Evolutionary conservation across 768 basidiomycete genomes (phyloP), one percentile per base, ranked within the genome.

Genomic region (Mycena polygramma): DNA sequence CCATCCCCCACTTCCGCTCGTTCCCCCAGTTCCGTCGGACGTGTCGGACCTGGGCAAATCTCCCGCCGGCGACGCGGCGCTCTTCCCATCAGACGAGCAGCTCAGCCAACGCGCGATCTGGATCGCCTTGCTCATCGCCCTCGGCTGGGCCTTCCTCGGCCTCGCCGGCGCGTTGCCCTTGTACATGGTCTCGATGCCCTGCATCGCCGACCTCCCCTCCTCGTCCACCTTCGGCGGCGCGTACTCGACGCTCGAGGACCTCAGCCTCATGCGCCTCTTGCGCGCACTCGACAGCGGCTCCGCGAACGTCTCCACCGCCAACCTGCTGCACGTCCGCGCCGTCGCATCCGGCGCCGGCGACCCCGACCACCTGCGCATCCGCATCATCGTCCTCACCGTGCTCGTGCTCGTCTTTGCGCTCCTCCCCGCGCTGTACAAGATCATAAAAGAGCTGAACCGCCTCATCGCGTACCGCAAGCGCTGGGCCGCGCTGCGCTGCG

Each of bases 1-100:
- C 22, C 88, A 88, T 73, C 94, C 93, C 7, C 88, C 85, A 66
- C 88, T 92, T 37, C 91, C 92, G 10, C 78, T 94, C 4, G 82
- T 92, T 26, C 92, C 93, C 1, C 70, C 81, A 11, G 74, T 92
- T 11, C 88, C 91, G 19, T 79, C 82, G 5, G 88, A 91, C 71
- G 84, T 89, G 14, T 86, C 88, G 7, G 83, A 89, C 67, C 83
- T 88, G 10, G 87, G 88, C 13, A 84, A 84, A 22, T 88, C 88
- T 4, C 73, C 80, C 2, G 81, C 82, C 10, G 77, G 76, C 45
- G 91, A 92, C 73, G 86, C 90, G 2, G 76, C 82, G 64, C 80
- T 89, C 2, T 91, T 93, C 75, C 91, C 92, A 5, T 92, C 93
- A 1, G 93, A 95, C 73, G 92, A 92, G 74, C 85, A 91, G 75